Evolutionary conservation across 1,284 basidiomycete genomes (phyloP), one percentile per base, ranked within the genome.

Genomic region (Ganoderma meredithae): DNA sequence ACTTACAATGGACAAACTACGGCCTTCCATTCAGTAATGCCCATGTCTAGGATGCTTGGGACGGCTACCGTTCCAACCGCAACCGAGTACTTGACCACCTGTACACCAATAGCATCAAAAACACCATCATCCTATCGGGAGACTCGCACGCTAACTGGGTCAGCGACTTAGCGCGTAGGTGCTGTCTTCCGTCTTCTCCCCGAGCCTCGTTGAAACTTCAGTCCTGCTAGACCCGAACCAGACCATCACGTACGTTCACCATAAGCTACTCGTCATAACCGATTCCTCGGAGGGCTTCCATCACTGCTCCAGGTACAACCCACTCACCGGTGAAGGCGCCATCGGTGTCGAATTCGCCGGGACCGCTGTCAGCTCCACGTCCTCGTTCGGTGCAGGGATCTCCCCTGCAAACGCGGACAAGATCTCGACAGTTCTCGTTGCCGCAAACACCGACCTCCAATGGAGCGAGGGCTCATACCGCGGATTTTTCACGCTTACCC

Each of bases 91-190:
- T 91, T 19, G 81, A 87, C 67, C 84, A 88, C 68, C 78, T 91
- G 36, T 82, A 84, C 72, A 67, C 79, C 41, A 83, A 87, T 75
- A 80, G 83, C 62, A 89, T 91, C 67, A 81, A 82, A 78, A 90
- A 91, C 76, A 85, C 85, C 2, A 75, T 89, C 69, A 83, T 90
- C 62, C 81, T 91, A 19, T 82, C 89, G 10, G 90, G 90, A 17
- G 90, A 92, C 75, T 86, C 86, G 60, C 90, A 91, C 73, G 88
- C 87, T 13, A 88, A 88, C 74, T 89, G 88, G 88, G 86, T 85
- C 7, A 88, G 84, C 60, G 87, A 86, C 71, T 80, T 88, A 31
- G 83, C 85, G 61, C 83, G 86, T 87, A 72, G 74, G 85, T 81
- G 62, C 9, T 59, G 27, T 17, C 19, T 36, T 47, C 13, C 53